A percentile compares a stretch with the other conserved stretches of the same genome.
Evolutionary conservation across 192 early-diverging fungal species (phyloP).

Genomic region (Coemansia sp.): DNA sequence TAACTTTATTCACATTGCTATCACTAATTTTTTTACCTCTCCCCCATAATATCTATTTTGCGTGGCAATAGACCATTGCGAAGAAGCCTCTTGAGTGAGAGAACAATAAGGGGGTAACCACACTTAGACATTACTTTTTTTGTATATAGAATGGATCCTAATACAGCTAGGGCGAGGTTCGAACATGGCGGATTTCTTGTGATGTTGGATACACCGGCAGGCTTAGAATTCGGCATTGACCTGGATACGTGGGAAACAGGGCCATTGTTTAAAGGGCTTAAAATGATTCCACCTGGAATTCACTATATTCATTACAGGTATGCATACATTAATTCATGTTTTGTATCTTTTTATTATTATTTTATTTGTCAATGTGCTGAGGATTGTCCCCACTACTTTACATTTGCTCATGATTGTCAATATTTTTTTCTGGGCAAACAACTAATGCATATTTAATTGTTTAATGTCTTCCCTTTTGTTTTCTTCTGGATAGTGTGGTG

Average conservation of each 20-base stretch:
- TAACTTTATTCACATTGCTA: neutral
- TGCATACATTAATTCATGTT: neutral
- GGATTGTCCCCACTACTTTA: no score
- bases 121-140: neutral
- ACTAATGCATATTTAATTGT: conserved; percentile 9
- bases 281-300: conserved; percentile 89
- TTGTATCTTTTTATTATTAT: no score
- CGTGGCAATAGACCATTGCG: neutral
- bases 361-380: neutral
- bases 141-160: conserved; percentile 67
- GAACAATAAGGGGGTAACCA: no score
- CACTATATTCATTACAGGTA: conserved; percentile 92
- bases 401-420: neutral
- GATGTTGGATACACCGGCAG: conserved; percentile 73
- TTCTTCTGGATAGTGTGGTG: conserved; percentile 11
- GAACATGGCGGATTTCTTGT: conserved; percentile 77
- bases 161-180: conserved; percentile 75
- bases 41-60: conserved; percentile 1
- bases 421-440: neutral
- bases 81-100: no score
- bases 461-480: neutral
- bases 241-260: conserved; percentile 87
- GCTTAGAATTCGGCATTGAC: conserved; percentile 89
- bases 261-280: conserved; percentile 86
- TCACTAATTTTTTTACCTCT: no score